Evolutionary conservation across 1,284 basidiomycete species (phyloP), one percentile per base, ranked within the genome.

Genomic region (Rhizoctonia solani): DNA sequence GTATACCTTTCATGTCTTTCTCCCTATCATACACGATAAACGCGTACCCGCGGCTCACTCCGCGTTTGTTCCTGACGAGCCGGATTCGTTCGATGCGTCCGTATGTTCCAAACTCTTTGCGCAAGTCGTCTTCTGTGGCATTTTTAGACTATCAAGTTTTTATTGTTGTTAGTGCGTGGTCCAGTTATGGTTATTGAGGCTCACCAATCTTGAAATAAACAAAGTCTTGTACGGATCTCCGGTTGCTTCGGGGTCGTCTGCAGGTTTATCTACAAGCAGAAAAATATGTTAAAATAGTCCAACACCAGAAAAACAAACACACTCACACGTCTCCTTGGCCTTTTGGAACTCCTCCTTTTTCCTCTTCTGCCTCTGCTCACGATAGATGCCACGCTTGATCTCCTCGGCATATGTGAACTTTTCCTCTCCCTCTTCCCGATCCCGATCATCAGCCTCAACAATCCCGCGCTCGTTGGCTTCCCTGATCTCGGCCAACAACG

Each of bases 171-270:
- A n/a, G n/a, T n/a, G n/a, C n/a, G n/a, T n/a, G n/a, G n/a, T n/a
- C n/a, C n/a, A n/a, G n/a, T n/a, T n/a, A n/a, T n/a, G n/a, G n/a
- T n/a, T n/a, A n/a, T n/a, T n/a, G n/a, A n/a, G n/a, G n/a, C n/a
- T n/a, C n/a, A 94, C 93, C 75, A 99, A 79, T 70, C 95, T 87
- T 27, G 95, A 91, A 69, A 99, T 93, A 78, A 99, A 99, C 9
- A 99, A 82, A 0, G 97, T 99, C 78, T 98, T 98, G 81, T 98
- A 99, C 3, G 97, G 96, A 75, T 99, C 97, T 1, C 97, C 95
- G 32, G 89, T 82, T n/a, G 94, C 95, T 75, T 97, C 87, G n/a
- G 89, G 70, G 74, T 99, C 95, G 53, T 95, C 89, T 37, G 89
- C 82, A 9, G 96, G 96, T 76, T 94, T 92, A 79, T 95, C 95